phyloP scores from a whole-genome alignment of 2,329 filamentous ascomycete genomes.

The Cladophialophora psammophila region DNA sequence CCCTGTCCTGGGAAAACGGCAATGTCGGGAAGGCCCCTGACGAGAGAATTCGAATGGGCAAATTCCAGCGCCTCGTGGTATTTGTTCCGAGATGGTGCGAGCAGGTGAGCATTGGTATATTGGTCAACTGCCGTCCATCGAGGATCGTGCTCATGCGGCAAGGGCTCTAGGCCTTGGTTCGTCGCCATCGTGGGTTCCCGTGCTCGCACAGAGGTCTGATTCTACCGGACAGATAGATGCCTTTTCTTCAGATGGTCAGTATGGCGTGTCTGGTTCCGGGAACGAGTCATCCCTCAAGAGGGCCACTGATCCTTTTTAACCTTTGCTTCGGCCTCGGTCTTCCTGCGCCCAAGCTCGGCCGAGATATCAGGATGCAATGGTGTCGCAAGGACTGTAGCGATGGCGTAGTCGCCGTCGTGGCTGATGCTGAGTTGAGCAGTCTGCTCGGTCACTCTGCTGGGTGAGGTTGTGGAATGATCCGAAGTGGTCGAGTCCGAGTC shows the following conservation, averaged over 20 bases:
- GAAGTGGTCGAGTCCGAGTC: not conserved
- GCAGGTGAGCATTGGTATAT: conserved; percentile 32
- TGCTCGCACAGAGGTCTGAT: not conserved
- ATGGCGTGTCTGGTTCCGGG: not conserved
- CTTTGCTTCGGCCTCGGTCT: conserved; percentile 27
- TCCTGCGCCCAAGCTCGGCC: conserved; percentile 25
- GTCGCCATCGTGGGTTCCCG: conserved; percentile 7
- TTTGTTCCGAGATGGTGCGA: conserved; percentile 36
- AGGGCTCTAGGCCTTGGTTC: not conserved
- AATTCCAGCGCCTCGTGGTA: conserved; percentile 42
- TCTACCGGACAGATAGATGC: not conserved
- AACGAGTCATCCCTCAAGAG: not conserved
- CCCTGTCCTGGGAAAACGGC: conserved; percentile 48
- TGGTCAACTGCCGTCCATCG: conserved; percentile 33
- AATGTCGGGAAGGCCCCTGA: conserved; percentile 50
- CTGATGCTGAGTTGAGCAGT: conserved; percentile 79
- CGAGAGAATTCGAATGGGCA: conserved; percentile 45
- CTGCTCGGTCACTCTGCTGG: conserved; percentile 50
- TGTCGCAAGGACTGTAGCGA: conserved; percentile 53
- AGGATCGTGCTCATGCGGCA: conserved; percentile 23
- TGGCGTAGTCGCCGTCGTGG: conserved; percentile 83
- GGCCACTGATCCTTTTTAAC: not conserved
- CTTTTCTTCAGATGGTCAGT: not conserved
- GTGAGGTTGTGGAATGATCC: conserved; percentile 25
- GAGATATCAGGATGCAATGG: conserved; percentile 37